These are phyloP conservation scores for Irpex rosettiformis DNA, from an alignment of 1,284 basidiomycete genomes.

Conservation along the genomic window DNA sequence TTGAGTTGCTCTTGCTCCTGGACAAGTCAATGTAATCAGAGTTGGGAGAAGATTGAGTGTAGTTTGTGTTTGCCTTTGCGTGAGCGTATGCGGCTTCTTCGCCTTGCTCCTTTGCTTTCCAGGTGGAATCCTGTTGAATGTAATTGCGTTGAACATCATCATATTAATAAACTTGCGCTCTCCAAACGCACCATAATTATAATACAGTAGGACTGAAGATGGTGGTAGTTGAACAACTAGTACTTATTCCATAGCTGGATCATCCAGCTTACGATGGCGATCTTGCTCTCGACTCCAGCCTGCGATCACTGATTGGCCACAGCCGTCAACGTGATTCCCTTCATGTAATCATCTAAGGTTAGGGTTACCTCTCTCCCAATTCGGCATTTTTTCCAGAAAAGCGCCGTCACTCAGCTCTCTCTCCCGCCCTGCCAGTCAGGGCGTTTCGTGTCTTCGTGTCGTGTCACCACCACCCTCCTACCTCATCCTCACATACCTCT, in stretches of 20 bases:
- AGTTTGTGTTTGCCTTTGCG: constrained; percentile 25
- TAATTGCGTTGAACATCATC: background rate
- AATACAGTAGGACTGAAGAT: background rate
- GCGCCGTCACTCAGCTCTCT: constrained; percentile 3
- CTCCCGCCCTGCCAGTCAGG: background rate
- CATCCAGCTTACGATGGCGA: background rate
- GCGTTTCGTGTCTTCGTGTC: constrained; percentile 8
- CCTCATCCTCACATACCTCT: too few species aligned
- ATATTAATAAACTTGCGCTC: constrained; percentile 20
- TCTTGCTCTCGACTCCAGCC: too few species aligned
- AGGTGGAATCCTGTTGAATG: constrained; percentile 24
- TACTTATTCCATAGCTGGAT: background rate
- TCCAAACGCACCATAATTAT: constrained; percentile 23
- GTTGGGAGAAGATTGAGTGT: background rate
- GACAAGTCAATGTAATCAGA: background rate
- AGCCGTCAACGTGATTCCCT: background rate
- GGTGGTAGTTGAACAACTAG: background rate
- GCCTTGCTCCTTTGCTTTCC: constrained; percentile 30
- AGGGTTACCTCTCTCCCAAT: constrained; percentile 5
- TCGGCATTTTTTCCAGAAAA: constrained; percentile 8
- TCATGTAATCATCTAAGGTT: background rate
- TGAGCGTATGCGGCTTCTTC: constrained; percentile 30
- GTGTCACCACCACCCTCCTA: constrained; percentile 1
- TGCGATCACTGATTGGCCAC: background rate
- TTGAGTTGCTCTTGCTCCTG: constrained; percentile 33